phyloP scores from a whole-genome alignment of 495 filamentous ascomycete species.

The Neurospora cerealis region DNA sequence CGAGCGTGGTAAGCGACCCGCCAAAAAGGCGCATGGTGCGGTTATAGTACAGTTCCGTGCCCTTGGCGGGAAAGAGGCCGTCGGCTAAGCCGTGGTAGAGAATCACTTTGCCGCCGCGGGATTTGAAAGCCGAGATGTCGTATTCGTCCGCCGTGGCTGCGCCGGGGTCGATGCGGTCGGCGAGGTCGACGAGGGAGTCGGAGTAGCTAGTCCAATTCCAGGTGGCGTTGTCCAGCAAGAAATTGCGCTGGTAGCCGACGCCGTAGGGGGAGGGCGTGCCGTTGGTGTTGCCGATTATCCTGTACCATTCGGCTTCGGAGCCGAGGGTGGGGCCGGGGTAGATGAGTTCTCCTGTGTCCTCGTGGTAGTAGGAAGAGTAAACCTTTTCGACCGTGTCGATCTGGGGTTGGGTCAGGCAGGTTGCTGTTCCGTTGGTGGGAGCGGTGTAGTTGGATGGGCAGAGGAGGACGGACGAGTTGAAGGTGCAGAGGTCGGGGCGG shows the following conservation, averaged over 20 bases:
- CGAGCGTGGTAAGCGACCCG: too few relatives aligned
- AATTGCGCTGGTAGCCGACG: conserved; percentile 26
- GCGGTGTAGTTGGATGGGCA: conserved; percentile 27
- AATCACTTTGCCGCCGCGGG: conserved; percentile 43
- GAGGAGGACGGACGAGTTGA: conserved; percentile 41
- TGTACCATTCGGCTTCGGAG: conserved; percentile 17
- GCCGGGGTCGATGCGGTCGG: conserved; percentile 31
- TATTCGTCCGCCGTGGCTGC: conserved; percentile 33
- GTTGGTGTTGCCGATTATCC: conserved; percentile 11
- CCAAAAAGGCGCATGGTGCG: too few relatives aligned
- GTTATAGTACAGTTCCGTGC: conserved; percentile 35
- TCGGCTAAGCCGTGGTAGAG: conserved; percentile 49
- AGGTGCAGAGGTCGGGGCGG: conserved; percentile 46
- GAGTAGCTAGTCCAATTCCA: conserved; percentile 26
- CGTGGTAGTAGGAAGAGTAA: conserved; percentile 42
- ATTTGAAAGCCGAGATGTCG: conserved; percentile 33
- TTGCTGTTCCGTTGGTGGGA: conserved; percentile 2
- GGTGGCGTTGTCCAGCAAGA: conserved; percentile 31
- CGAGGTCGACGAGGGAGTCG: background rate
- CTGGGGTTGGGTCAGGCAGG: conserved; percentile 49
- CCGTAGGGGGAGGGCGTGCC: conserved; percentile 21
- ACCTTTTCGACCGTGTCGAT: conserved; percentile 43
- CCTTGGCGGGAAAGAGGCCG: conserved; percentile 34
- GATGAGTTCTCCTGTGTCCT: conserved; percentile 36
- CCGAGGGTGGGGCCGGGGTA: conserved; percentile 40